Base-by-base conservation (phyloP, 805 yeast species). In the Jamesozyma piceae region DNA sequence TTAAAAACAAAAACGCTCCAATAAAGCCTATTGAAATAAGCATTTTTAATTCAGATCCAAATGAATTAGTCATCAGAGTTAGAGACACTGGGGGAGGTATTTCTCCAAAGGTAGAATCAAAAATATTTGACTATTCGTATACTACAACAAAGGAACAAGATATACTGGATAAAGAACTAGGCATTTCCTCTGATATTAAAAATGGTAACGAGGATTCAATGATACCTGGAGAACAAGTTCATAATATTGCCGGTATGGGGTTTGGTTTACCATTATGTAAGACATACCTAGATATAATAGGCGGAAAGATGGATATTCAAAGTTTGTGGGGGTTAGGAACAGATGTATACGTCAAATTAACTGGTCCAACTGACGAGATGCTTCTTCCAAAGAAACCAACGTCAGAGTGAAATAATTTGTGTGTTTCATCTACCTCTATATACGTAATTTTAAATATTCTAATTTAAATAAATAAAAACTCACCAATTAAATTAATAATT, bases 41-140 rank as follows among this genome's bases (percentile, higher is more conserved):
- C 9, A 49, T 60, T 13, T 50, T 52, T 14, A 46, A 68, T 40
- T 60, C 67, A 5, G 51, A 52, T 22, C 31, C 41, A 15, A 49
- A 55, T 20, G 72, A 72, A n/a, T 66, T 87, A 44, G 86, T 84
- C 47, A 69, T 92, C 5, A 71, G 95, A 44, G 68, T 90, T 28
- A 70, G 95, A 35, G 98, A 90, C 64, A 73, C 75, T 44, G 98
- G 97, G 17, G 86, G 87, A 43, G 98, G 98, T 3, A 87, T 90
- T 24, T 72, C 79, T 4, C 81, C 87, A 1, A 73, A 69, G 4
- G 68, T 77, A 5, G 74, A 84, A 47, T 66, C 71, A 20, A 78
- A 80, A 43, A 77, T 90, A 47, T 89, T 87, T 63, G 87, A 84
- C 52, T 90, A 86, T 63, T 81, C 95, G 4, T 90, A 82, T 63